A percentile compares a stretch with the other conserved stretches of the same genome.
These are phyloP conservation scores for Auriscalpium orientale DNA, from an alignment of 768 basidiomycete genomes.

Conservation along the genomic window DNA sequence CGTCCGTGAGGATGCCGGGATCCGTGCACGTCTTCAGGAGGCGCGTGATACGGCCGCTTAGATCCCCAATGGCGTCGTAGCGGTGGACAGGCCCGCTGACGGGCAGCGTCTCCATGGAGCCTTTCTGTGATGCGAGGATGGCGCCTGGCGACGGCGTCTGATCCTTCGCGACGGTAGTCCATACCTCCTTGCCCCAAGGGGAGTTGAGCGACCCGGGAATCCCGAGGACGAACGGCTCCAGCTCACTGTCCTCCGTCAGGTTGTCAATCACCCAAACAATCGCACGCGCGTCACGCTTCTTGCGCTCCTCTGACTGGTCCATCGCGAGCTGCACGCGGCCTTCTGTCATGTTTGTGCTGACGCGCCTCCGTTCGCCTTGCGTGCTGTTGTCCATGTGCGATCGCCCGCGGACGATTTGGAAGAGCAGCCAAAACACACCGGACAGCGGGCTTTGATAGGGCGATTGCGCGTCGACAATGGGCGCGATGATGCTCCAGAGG, in stretches of 20 bases:
- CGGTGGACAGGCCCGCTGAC: background rate
- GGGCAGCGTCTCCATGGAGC: background rate
- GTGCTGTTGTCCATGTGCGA: conserved; percentile 4
- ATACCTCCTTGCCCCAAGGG: conserved; percentile 1
- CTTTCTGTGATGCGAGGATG: background rate
- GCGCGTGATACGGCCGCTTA: conserved; percentile 3
- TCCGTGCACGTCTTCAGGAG: conserved; percentile 9
- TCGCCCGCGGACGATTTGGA: background rate
- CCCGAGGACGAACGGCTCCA: conserved; percentile 6
- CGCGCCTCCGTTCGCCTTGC: background rate
- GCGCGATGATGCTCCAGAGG: background rate
- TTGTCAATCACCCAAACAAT: conserved; percentile 7
- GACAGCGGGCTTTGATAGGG: conserved; percentile 7
- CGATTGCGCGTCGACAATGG: conserved; percentile 1
- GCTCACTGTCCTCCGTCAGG: conserved; percentile 4
- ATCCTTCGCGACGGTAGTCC: background rate
- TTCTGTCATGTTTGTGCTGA: conserved; percentile 7
- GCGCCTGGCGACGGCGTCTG: background rate
- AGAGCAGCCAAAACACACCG: conserved; percentile 1
- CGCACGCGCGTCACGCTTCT: conserved; percentile 6
- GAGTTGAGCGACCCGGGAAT: conserved; percentile 8
- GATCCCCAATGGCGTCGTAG: background rate
- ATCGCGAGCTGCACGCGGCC: conserved; percentile 10
- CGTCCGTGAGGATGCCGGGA: conserved; percentile 1
- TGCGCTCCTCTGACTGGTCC: conserved; percentile 1